Percentiles rank a stretch among this genome's conserved stretches.
These are phyloP conservation scores for Phalaenopsis aphrodite DNA, from an alignment of 106 monocot genomes.

Conservation along the genomic window DNA sequence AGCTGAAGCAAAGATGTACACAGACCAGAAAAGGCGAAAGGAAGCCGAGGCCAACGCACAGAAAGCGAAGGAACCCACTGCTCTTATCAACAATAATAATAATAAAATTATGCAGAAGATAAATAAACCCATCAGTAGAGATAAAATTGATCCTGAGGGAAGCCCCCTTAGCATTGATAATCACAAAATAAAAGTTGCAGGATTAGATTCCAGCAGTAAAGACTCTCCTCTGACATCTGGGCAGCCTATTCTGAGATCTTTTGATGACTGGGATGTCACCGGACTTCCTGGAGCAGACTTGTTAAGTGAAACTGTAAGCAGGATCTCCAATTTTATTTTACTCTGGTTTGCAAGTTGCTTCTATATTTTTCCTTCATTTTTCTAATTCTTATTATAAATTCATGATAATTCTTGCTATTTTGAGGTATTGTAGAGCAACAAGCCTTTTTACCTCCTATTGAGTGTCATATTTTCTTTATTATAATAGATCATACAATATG, in stretches of 20 bases:
- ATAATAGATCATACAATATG: too few species aligned
- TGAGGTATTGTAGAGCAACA: background rate
- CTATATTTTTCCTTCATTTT: background rate
- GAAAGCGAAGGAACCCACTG: constrained; percentile 39
- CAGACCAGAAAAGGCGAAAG: constrained; percentile 59
- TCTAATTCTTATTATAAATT: background rate
- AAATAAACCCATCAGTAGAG: constrained; percentile 30
- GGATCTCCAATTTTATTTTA: background rate
- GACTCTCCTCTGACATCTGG: constrained; percentile 24
- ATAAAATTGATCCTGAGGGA: constrained; percentile 50
- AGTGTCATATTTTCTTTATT: too few species aligned
- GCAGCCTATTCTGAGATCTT: constrained; percentile 17
- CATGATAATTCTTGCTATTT: background rate
- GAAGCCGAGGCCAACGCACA: constrained; percentile 40
- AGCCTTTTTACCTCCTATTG: too few species aligned
- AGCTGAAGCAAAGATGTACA: constrained; percentile 67
- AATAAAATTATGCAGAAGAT: constrained; percentile 40
- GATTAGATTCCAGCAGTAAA: constrained; percentile 23
- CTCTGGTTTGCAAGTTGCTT: background rate
- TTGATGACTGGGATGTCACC: constrained; percentile 82
- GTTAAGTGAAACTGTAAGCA: constrained; percentile 72
- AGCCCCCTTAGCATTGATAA: constrained; percentile 46
- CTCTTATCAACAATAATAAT: constrained; percentile 30
- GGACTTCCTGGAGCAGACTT: constrained; percentile 88
- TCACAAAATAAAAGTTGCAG: constrained; percentile 39